Evolutionary conservation across 1,139 yeast species (phyloP), one percentile per base, ranked within the genome.

Genomic region (Zygotorulaspora mrakii): DNA sequence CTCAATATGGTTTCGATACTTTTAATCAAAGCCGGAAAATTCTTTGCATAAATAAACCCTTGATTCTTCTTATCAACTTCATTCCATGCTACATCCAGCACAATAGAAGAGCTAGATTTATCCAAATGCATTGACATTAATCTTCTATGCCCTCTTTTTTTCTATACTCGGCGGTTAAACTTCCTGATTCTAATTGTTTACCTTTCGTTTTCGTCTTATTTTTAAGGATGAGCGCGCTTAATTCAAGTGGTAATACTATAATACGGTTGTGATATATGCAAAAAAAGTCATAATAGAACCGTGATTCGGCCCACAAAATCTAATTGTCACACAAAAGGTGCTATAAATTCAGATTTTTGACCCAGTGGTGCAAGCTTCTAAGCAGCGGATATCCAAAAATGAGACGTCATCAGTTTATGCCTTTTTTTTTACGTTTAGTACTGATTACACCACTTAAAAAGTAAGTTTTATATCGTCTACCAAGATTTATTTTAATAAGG

Each of bases 41-140:
- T 58, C 33, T 56, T 53, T 1, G 63, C 64, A 18, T 60, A 58
- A 10, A 66, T 58, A 43, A 57, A 60, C 2, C 65, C 67, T n/a
- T 48, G 49, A n/a, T 39, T 42, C 8, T 48, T 45, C 3, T 39
- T 39, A 38, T 64, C 67, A 3, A 63, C 41, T 20, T 54, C 55
- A 4, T 40, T 36, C 69, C 69, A 65, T 3, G 64, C 65, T 11
- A 45, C 41, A 21, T 61, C 55, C 12, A 55, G 40, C 14, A 45
- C 42, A 2, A 48, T 39, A 3, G 51, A 41, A 1, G 48, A 44
- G 23, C 42, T 39, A 7, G 46, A 31, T 33, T 40, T 45, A 28
- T 46, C 48, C 11, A 36, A 29, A 26, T 40, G 39, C 49, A 48
- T 48, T 12, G 13, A 27, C n/a, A 9, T 12, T 2, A 10, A 16